Percentiles rank a stretch among this genome's conserved stretches.
These are phyloP conservation scores for Nepenthes alata DNA, from an alignment of 179 eudicot species.

Conservation along the genomic window DNA sequence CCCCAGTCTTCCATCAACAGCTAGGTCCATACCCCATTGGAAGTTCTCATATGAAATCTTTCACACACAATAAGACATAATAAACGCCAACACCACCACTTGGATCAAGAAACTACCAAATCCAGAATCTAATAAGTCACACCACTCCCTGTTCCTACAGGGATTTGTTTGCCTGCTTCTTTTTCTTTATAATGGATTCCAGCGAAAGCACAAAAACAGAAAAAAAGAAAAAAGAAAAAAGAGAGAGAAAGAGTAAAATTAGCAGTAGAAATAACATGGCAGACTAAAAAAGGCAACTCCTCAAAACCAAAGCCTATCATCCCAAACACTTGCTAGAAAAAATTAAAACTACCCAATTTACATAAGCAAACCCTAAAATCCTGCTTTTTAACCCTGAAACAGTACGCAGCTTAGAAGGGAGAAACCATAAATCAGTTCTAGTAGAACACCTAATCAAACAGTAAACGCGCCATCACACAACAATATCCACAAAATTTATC, in stretches of 20 bases:
- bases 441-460: background rate
- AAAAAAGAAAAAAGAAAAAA: no score
- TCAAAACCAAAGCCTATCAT: no score
- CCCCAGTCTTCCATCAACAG: conserved; percentile 12
- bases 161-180: conserved; percentile 9
- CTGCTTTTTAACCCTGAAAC: background rate
- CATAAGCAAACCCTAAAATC: background rate
- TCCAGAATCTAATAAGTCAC: conserved; percentile 10
- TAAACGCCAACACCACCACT: conserved; percentile 9
- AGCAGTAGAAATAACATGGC: conserved; percentile 15
- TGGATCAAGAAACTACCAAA: conserved; percentile 11
- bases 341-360: conserved; percentile 4
- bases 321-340: background rate
- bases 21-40: conserved; percentile 10
- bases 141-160: background rate
- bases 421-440: background rate
- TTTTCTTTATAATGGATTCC: conserved; percentile 4
- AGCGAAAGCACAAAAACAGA: conserved; percentile 17
- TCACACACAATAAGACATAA: conserved; percentile 6
- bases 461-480: conserved; percentile 7
- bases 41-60: conserved; percentile 12
- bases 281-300: background rate
- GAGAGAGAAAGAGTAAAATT: conserved; percentile 4
- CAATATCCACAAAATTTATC: background rate
- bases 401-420: background rate